These are phyloP conservation scores for Pestalotiopsis sp. DNA, from an alignment of 2,329 filamentous ascomycete genomes.

Conservation along the genomic window DNA sequence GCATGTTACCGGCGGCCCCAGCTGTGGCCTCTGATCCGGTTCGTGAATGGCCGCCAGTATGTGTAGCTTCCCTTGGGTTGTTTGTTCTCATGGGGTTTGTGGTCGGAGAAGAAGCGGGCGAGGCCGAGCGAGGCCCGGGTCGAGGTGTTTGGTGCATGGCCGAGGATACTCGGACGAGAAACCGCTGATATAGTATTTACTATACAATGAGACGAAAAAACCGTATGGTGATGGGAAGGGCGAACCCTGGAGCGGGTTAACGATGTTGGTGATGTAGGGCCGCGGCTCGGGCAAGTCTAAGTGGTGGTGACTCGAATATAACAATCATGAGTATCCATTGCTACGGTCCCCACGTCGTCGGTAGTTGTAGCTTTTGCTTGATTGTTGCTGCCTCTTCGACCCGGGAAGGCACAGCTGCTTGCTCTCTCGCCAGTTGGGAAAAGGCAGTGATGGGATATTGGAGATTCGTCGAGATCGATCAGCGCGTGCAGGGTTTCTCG, in stretches of 20 bases:
- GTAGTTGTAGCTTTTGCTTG: background rate
- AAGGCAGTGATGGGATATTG: background rate
- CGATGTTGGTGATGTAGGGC: background rate
- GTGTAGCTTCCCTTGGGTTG: constrained; percentile 67
- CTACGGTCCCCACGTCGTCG: constrained; percentile 16
- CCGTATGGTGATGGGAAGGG: background rate
- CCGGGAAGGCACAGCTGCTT: background rate
- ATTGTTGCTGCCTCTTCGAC: background rate
- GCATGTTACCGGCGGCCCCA: constrained; percentile 41
- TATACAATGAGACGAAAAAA: background rate
- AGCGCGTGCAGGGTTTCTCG: background rate
- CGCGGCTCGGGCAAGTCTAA: constrained; percentile 7
- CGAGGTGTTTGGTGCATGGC: constrained; percentile 91
- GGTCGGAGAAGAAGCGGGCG: constrained; percentile 71
- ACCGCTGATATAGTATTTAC: background rate
- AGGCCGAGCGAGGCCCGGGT: constrained; percentile 70
- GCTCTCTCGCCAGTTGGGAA: background rate
- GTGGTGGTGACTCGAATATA: constrained; percentile 31
- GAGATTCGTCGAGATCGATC: background rate
- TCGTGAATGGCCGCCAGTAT: constrained; percentile 40
- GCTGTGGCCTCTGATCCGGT: constrained; percentile 44
- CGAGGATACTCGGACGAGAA: background rate
- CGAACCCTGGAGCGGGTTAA: background rate
- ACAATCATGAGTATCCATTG: constrained; percentile 38
- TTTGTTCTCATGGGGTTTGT: constrained; percentile 74